Evolutionary conservation across 495 filamentous ascomycete genomes (phyloP).

Genomic region (Penicillium fimorum): DNA sequence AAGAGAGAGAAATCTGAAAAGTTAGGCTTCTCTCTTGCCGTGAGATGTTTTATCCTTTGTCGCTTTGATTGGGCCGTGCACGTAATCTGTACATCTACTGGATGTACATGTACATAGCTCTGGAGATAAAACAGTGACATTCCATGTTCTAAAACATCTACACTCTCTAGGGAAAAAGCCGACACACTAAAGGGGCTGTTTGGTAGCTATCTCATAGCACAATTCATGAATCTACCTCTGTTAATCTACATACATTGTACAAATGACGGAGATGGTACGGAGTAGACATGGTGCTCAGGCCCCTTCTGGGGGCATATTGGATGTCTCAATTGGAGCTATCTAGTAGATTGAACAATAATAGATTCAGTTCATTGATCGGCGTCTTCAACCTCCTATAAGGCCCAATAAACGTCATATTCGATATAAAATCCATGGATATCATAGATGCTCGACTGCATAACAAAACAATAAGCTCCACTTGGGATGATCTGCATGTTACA

Average conservation of each 20-base stretch:
- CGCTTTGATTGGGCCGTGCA: slow-evolving; percentile 14
- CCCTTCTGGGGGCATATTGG: slow-evolving; percentile 1
- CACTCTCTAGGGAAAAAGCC: neutral
- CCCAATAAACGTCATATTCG: neutral
- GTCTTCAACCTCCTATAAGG: neutral
- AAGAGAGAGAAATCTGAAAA: neutral
- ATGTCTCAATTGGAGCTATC: slow-evolving; percentile 15
- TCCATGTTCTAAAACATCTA: neutral
- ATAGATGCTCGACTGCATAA: neutral
- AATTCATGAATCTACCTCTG: neutral
- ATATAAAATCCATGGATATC: neutral
- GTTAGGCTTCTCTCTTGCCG: neutral
- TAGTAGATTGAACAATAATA: neutral
- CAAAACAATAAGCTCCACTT: slow-evolving; percentile 2
- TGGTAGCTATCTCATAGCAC: neutral
- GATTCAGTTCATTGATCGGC: neutral
- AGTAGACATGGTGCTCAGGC: slow-evolving; percentile 3
- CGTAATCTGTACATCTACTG: slow-evolving; percentile 3
- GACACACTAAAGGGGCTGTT: neutral
- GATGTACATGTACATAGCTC: slow-evolving; percentile 1
- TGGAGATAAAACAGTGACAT: neutral
- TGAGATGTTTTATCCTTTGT: slow-evolving; percentile 2
- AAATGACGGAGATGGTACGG: neutral
- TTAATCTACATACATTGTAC: neutral
- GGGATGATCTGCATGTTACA: slow-evolving; percentile 21